These are phyloP conservation scores for Arachnopeziza araneosa DNA, from an alignment of 2,329 filamentous ascomycete genomes.

Conservation along the genomic window DNA sequence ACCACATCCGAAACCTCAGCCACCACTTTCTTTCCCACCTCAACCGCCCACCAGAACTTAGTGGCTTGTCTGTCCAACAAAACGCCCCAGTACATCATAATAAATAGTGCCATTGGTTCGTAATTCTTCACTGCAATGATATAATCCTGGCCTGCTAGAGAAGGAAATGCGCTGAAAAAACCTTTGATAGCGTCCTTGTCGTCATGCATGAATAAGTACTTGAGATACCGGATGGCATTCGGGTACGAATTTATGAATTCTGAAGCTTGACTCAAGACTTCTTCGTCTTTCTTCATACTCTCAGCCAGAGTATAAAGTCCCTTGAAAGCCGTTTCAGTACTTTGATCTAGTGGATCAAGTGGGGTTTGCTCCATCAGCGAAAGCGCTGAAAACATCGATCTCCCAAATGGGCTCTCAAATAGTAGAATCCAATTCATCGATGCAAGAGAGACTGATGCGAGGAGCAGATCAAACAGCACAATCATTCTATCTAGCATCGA, in stretches of 20 bases:
- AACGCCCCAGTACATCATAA: slow-evolving; percentile 8
- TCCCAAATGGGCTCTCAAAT: background rate
- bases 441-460: background rate
- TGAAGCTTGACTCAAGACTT: background rate
- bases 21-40: slow-evolving; percentile 1
- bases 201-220: background rate
- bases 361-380: background rate
- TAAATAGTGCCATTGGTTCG: slow-evolving; percentile 6
- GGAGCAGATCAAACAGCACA: background rate
- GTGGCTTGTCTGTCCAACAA: background rate
- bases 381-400: background rate
- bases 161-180: background rate
- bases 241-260: background rate
- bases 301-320: background rate
- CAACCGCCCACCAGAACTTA: slow-evolving; percentile 8
- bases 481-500: background rate
- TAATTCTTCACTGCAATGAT: background rate
- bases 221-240: background rate
- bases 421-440: background rate
- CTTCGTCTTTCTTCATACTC: background rate
- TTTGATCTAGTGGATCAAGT: background rate
- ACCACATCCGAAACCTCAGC: slow-evolving; percentile 4
- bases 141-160: slow-evolving; percentile 4
- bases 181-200: background rate
- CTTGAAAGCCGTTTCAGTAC: background rate